A percentile compares a stretch with the other conserved stretches of the same genome.
Evolutionary conservation across 2,329 filamentous ascomycete genomes (phyloP).

Genomic region (Beauveria pseudobassiana): DNA sequence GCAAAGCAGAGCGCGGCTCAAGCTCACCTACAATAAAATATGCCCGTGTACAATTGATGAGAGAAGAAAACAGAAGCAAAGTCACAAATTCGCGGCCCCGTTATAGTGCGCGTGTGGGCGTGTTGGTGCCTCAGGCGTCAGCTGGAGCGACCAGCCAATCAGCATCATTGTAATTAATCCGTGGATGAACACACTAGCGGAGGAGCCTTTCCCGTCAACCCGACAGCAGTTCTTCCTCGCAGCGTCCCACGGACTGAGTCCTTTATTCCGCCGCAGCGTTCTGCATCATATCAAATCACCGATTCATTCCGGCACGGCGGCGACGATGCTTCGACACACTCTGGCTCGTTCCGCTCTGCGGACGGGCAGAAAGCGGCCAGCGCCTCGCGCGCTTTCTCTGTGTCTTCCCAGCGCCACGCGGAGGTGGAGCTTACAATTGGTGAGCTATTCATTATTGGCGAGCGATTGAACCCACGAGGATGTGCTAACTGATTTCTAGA

Average conservation of each 20-base stretch:
- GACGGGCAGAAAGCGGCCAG: slow-evolving; percentile 50
- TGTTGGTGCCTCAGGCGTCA: slow-evolving; percentile 30
- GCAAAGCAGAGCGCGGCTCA: slow-evolving; percentile 37
- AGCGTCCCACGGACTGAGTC: slow-evolving; percentile 34
- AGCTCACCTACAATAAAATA: slow-evolving; percentile 67
- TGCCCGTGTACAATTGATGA: slow-evolving; percentile 57
- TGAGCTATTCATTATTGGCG: slow-evolving; percentile 31
- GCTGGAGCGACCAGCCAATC: slow-evolving; percentile 28
- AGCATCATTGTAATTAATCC: slow-evolving; percentile 36
- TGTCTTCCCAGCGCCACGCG: slow-evolving; percentile 68
- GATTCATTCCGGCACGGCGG: slow-evolving; percentile 46
- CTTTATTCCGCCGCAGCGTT: slow-evolving; percentile 27
- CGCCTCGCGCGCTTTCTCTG: slow-evolving; percentile 73
- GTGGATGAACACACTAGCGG: slow-evolving; percentile 26
- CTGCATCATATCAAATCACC: slow-evolving; percentile 30
- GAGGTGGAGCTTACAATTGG: slow-evolving; percentile 97
- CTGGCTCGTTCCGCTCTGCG: slow-evolving; percentile 62
- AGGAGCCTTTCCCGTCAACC: slow-evolving; percentile 29
- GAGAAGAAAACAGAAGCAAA: slow-evolving; percentile 31
- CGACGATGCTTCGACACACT: slow-evolving; percentile 61
- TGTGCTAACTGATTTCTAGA: slow-evolving; percentile 48
- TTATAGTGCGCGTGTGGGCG: slow-evolving; percentile 14
- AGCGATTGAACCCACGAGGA: neutral
- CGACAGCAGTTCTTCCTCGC: slow-evolving; percentile 29
- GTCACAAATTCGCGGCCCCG: slow-evolving; percentile 6